Base-by-base conservation (phyloP, 352 stramenopile species). In the Elongisporangium prolatum region DNA sequence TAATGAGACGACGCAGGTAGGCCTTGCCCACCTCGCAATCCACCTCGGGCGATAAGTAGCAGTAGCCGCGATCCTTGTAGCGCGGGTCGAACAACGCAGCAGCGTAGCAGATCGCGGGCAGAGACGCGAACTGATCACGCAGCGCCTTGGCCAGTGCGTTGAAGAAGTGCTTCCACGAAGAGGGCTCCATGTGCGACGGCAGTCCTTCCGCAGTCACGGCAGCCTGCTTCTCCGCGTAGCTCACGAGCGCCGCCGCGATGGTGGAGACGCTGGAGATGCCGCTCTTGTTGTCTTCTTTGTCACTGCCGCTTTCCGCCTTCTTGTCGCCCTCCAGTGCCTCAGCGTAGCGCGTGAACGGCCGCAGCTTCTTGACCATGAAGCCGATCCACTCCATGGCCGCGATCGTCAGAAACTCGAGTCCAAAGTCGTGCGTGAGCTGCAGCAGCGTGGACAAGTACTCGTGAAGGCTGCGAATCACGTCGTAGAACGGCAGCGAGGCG, bases 61-160 rank as follows among this genome's bases (percentile, higher is more conserved):
- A 93, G 55, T 84, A 90, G 51, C 89, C 81, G 25, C 78, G 82
- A 52, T 90, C 79, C 60, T 93, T 93, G 69, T 93, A 93, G 5
- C 84, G 80, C 34, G 84, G 84, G 21, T 93, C 84, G 11, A 93
- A 75, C 22, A 93, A 65, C 17, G 84, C 91, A 10, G 84, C 80
- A 3, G 84, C 84, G 47, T 87, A 86, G 48, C 77, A 87, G 21
- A 89, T 67, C 18, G 79, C 38, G 1, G 80, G 77, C 16, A 90
- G 37, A 37, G 63, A 54, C 10, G 63, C 63, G 59, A 93, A 91
- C 38, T 84, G 71, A 9, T 74, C 61, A 6, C 81, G 80, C 37
- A 93, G 37, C 48, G 80, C 78, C 47, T 73, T 77, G 17, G 72
- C 65, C 7, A 91, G 48, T 40, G 60, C 53, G 21, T 83, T 65